Percentiles rank a stretch among this genome's conserved stretches.
Conservation (phyloP, 768 basidiomycete genomes). For the Baorangia bicolor region DNA sequence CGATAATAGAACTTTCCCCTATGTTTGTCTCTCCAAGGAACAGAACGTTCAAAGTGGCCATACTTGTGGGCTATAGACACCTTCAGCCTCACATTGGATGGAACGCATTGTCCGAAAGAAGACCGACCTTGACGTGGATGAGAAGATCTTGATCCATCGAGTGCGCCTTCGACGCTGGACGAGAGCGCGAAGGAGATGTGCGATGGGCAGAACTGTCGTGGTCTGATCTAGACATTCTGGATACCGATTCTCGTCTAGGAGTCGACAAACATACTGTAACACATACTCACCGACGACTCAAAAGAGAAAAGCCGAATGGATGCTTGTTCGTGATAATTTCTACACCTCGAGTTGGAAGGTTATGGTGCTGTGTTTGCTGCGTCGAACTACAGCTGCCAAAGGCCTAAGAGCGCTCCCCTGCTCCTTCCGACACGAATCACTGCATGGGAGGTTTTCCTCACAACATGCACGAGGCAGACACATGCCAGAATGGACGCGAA, state of each 20-base stretch:
- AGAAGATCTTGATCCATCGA: slow-evolving; percentile 5
- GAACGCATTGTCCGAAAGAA: background rate
- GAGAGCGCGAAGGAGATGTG: slow-evolving; percentile 11
- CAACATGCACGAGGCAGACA: slow-evolving; percentile 22
- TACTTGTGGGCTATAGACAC: slow-evolving; percentile 5
- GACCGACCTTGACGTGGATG: slow-evolving; percentile 12
- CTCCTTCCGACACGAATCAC: background rate
- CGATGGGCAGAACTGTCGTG: slow-evolving; percentile 4
- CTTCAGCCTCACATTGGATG: slow-evolving; percentile 4
- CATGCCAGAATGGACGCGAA: slow-evolving; percentile 9
- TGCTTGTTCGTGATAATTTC: background rate
- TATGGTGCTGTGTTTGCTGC: background rate
- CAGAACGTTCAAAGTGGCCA: slow-evolving; percentile 14
- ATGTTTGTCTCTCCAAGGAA: slow-evolving; percentile 24
- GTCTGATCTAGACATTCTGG: slow-evolving; percentile 22
- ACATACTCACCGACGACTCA: slow-evolving; percentile 9
- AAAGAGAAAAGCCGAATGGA: background rate
- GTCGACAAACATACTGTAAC: background rate
- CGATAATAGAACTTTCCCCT: slow-evolving; percentile 18
- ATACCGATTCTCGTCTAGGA: background rate
- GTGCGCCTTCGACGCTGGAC: slow-evolving; percentile 6
- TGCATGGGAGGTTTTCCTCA: slow-evolving; percentile 3
- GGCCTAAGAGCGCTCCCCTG: background rate
- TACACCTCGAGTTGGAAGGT: background rate
- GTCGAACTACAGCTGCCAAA: background rate